Evolutionary conservation across 169 alveolate species (phyloP), one percentile per base, ranked within the genome.

Genomic region (Besnoitia besnoiti): DNA sequence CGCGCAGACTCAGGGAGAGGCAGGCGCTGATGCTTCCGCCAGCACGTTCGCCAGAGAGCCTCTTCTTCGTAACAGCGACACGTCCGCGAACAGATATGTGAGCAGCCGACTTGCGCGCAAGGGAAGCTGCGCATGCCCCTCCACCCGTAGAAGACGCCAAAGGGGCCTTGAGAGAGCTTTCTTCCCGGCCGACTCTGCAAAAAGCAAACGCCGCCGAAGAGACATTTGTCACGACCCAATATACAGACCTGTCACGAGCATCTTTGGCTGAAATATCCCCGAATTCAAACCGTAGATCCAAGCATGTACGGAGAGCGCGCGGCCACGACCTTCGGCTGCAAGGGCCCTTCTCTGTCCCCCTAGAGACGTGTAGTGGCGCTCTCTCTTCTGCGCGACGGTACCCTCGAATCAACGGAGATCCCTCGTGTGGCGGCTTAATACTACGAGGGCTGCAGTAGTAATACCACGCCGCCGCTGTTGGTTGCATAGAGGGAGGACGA

Each of bases 121-220:
- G 91, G 91, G 80, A 55, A 85, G 55, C 91, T 85, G 37, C 59
- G 46, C 40, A 39, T 51, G 19, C 79, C 47, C n/a, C 91, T 24
- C 77, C 73, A 85, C 35, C 91, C 91, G 59, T 85, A 85, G 55
- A 85, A 85, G 12, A 85, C 91, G 14, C 91, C 91, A 33, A 85
- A 85, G 39, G 50, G 73, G 39, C 91, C 91, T 30, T 21, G 46
- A 16, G 91, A 42, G 37, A 85, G 47, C 37, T 33, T 33, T 39
- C 61, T 4, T 30, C 91, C 91, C 47, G 91, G 91, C 12, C 91
- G 49, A 5, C 82, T 85, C 91, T 85, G 44, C n/a, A n/a, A n/a
- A n/a, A n/a, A n/a, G n/a, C n/a, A n/a, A n/a, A n/a, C n/a, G n/a
- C n/a, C n/a, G n/a, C n/a, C n/a, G n/a, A n/a, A n/a, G n/a, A n/a